A percentile compares a stretch with the other conserved stretches of the same genome.
phyloP scores from a whole-genome alignment of 2,329 filamentous ascomycete genomes.

The Fusarium torreyae region DNA sequence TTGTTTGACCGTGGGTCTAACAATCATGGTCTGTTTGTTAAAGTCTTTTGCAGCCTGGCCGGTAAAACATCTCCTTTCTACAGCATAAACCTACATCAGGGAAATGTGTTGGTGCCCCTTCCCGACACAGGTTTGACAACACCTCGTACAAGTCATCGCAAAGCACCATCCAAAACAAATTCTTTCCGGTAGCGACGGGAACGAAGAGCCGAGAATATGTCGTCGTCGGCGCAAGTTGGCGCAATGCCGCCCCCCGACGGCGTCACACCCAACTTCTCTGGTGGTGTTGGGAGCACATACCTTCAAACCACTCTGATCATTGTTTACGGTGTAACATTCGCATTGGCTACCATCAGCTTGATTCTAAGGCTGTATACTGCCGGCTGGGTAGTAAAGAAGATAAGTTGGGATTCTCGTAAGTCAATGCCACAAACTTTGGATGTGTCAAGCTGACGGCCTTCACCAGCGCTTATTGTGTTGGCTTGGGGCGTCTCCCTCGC shows the following conservation, averaged over 20 bases:
- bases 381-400: not conserved
- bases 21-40: no score
- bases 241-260: conserved; percentile 6
- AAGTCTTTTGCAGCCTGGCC: no score
- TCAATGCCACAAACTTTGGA: not conserved
- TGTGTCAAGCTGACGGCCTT: not conserved
- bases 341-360: not conserved
- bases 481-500: conserved; percentile 1
- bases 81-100: no score
- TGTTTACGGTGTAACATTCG: conserved; percentile 1
- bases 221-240: not conserved
- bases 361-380: not conserved
- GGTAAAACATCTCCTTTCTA: no score
- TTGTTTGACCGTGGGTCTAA: no score
- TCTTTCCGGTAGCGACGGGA: no score
- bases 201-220: not conserved
- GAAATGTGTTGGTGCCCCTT: no score
- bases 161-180: no score
- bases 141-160: no score
- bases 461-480: not conserved
- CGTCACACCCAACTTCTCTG: not conserved
- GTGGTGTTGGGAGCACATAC: not conserved
- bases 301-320: not conserved
- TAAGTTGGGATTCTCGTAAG: conserved; percentile 3
- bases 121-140: no score